Percentiles rank a stretch among this genome's conserved stretches.
These are phyloP conservation scores for Trichoderma atrobrunneum DNA, from an alignment of 2,329 filamentous ascomycete genomes.

Conservation along the genomic window DNA sequence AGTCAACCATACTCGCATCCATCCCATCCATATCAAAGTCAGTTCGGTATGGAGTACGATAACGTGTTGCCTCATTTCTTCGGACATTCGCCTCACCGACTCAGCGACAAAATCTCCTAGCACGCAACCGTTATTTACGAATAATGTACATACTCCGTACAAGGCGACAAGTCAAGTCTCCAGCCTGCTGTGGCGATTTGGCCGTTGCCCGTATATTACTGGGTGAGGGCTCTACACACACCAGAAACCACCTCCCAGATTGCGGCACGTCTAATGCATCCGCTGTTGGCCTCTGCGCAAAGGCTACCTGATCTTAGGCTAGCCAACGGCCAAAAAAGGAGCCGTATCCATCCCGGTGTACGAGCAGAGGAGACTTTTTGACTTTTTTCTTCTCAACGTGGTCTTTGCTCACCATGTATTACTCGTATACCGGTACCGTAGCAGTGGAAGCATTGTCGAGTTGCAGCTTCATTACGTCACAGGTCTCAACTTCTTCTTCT, in stretches of 20 bases:
- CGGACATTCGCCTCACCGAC: not conserved
- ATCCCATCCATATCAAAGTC: not conserved
- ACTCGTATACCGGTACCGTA: not conserved
- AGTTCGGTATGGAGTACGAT: not conserved
- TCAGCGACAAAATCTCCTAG: not conserved
- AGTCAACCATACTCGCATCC: not conserved
- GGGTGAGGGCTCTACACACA: slow-evolving; percentile 12
- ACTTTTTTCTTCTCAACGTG: not conserved
- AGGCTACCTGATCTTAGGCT: not conserved
- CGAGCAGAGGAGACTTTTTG: not conserved
- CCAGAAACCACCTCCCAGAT: slow-evolving; percentile 7
- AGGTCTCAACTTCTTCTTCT: not conserved
- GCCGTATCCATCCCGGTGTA: not conserved
- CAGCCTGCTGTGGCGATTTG: slow-evolving; percentile 15
- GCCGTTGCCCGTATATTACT: slow-evolving; percentile 15
- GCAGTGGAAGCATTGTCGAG: not conserved
- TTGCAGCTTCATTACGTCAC: slow-evolving; percentile 16
- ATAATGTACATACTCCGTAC: no score
- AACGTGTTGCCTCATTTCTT: not conserved
- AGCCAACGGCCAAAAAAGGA: not conserved
- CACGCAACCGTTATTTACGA: not conserved
- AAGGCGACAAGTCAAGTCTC: not conserved
- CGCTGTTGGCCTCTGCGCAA: slow-evolving; percentile 8
- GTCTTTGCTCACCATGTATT: not conserved
- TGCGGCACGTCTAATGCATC: slow-evolving; percentile 13